Percentiles rank a stretch among this genome's conserved stretches.
These are phyloP conservation scores for Diaporthe amygdali DNA, from an alignment of 2,329 filamentous ascomycete species.

Conservation along the genomic window DNA sequence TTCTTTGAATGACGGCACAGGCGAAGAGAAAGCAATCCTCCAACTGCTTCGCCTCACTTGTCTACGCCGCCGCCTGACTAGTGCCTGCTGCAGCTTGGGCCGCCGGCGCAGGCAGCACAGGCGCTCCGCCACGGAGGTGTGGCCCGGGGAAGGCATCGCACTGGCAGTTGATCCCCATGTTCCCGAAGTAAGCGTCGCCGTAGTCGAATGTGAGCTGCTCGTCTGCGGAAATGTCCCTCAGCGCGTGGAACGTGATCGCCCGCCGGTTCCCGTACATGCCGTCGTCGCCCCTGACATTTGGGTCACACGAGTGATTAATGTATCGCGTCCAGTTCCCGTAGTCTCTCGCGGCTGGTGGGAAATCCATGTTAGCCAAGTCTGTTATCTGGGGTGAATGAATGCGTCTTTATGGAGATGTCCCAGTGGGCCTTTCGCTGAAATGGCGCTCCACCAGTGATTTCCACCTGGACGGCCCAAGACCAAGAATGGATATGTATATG, in stretches of 20 bases:
- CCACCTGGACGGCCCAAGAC: no score
- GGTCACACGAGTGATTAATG: slow-evolving; percentile 1
- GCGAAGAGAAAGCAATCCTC: no score
- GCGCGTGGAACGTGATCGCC: neutral
- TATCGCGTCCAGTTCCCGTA: neutral
- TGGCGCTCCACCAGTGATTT: neutral
- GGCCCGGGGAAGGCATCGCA: neutral
- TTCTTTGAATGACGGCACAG: no score
- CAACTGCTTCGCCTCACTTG: no score
- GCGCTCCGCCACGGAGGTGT: neutral
- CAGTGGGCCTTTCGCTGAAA: no score
- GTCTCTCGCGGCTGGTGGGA: neutral
- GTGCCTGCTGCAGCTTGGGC: no score
- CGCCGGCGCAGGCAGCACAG: no score
- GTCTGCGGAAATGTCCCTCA: neutral
- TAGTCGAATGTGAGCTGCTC: neutral
- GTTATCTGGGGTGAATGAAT: no score
- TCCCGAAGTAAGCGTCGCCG: neutral
- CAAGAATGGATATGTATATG: no score
- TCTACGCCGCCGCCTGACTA: no score
- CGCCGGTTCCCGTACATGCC: slow-evolving; percentile 53
- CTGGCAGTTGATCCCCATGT: neutral
- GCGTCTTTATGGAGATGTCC: no score
- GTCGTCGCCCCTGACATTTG: slow-evolving; percentile 37
- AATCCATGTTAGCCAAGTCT: neutral